Evolutionary conservation across 1,139 yeast species (phyloP), one percentile per base, ranked within the genome.

Genomic region (Taphrina populina): DNA sequence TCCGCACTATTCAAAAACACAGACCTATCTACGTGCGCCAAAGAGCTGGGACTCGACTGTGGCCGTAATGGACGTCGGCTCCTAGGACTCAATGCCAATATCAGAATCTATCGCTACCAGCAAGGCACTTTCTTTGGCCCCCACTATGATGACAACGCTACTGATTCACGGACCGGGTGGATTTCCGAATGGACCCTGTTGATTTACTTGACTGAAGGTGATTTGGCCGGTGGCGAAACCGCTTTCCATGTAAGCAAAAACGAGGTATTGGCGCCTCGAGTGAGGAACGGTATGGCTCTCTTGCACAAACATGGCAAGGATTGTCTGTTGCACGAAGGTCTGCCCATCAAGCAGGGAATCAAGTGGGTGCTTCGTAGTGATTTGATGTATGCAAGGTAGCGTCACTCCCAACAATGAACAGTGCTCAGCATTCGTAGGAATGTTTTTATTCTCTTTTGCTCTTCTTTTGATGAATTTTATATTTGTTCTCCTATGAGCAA

Each of bases 341-440:
- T 77, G 60, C 62, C 73, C 55, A 84, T 82, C 0, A 68, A 64
- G 15, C 66, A 63, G 3, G 87, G 87, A 0, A 78, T 69, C 39
- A 82, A 82, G 64, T 82, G 86, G 87, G 81, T 82, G 0, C 67
- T 82, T 11, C 68, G 87, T 64, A 79, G 83, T 61, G 87, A 82
- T 65, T 77, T 82, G 30, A 77, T 78, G 5, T 79, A 56, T 35
- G 53, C 41, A n/a, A 8, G 11, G 30, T 8, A 7, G 30, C 7
- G 7, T 8, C 30, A 27, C 10, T 27, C 11, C 11, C 30, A 27
- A 8, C 30, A 27, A 7, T 7, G 30, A 8, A 11, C 11, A 7
- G 11, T 11, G 30, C 10, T 27, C 30, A 27, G 30, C 11, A 8
- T 7, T 27, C 7, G 11, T 27, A 27, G 10, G 30, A n/a, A n/a